phyloP scores from a whole-genome alignment of 805 yeast genomes.

The Phaffomyces opuntiae region DNA sequence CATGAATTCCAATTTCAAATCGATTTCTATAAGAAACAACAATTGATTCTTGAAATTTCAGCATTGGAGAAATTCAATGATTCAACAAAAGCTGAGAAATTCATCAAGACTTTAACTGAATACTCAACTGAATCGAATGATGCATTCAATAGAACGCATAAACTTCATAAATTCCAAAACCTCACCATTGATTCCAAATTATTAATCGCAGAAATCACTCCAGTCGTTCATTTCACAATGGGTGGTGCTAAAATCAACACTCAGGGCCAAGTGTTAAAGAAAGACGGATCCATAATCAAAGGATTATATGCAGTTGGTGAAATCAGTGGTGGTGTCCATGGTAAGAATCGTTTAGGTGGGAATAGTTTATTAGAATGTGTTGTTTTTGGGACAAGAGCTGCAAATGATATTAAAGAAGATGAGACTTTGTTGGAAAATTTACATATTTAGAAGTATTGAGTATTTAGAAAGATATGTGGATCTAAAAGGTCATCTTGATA shows the following conservation, averaged over 20 bases:
- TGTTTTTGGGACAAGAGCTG: constrained; percentile 51
- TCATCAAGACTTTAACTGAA: constrained; percentile 16
- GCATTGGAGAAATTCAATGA: constrained; percentile 25
- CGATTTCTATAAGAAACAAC: constrained; percentile 41
- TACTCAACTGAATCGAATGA: constrained; percentile 23
- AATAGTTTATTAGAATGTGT: constrained; percentile 22
- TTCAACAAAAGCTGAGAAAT: constrained; percentile 10
- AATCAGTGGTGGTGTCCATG: constrained; percentile 64
- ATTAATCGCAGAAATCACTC: constrained; percentile 48
- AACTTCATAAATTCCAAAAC: constrained; percentile 26
- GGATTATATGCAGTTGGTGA: constrained; percentile 63
- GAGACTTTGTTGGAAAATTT: not conserved
- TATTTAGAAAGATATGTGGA: too few species aligned
- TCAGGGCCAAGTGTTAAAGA: constrained; percentile 34
- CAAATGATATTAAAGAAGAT: constrained; percentile 12
- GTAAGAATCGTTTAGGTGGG: constrained; percentile 45
- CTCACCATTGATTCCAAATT: constrained; percentile 24
- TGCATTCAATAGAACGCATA: constrained; percentile 29
- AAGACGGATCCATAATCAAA: constrained; percentile 24
- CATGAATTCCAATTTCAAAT: constrained; percentile 40
- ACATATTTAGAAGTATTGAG: too few species aligned
- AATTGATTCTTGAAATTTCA: constrained; percentile 26
- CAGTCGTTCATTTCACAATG: constrained; percentile 60
- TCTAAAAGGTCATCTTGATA: too few species aligned
- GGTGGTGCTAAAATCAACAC: constrained; percentile 58